These are phyloP conservation scores for Irpex sp. DNA, from an alignment of 1,284 basidiomycete genomes.

Conservation along the genomic window DNA sequence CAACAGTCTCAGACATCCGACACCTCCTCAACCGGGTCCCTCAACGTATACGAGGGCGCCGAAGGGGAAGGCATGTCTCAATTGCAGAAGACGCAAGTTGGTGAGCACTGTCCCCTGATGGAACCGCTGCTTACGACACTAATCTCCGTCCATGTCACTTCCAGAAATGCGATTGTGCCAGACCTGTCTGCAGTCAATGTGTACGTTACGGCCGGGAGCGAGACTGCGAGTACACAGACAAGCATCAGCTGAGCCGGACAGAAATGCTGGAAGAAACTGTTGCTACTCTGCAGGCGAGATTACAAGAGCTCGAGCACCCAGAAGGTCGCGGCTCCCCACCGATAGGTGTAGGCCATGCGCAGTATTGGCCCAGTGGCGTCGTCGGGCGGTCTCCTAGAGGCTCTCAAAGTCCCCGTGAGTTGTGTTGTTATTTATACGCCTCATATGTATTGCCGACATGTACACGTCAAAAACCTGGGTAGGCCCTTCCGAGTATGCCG, in stretches of 20 bases:
- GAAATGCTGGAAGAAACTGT: slow-evolving; percentile 30
- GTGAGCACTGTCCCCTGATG: slow-evolving; percentile 13
- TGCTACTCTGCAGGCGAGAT: slow-evolving; percentile 24
- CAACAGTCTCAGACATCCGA: neutral
- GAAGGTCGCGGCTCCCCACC: neutral
- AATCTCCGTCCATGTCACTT: neutral
- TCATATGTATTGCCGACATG: neutral
- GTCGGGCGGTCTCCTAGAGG: neutral
- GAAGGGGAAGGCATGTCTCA: slow-evolving; percentile 31
- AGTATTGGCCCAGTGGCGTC: neutral
- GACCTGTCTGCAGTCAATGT: slow-evolving; percentile 28
- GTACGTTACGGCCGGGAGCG: slow-evolving; percentile 26
- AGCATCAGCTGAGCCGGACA: slow-evolving; percentile 25
- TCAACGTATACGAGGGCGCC: slow-evolving; percentile 23
- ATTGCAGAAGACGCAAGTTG: slow-evolving; percentile 30
- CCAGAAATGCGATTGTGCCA: slow-evolving; percentile 28
- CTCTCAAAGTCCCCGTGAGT: neutral
- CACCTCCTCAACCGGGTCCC: slow-evolving; percentile 7
- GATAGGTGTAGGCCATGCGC: neutral
- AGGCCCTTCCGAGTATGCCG: neutral
- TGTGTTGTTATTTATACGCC: neutral
- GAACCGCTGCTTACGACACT: neutral
- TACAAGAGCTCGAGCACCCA: slow-evolving; percentile 22
- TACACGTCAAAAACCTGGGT: slow-evolving; percentile 16
- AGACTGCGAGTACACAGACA: slow-evolving; percentile 31